Base-by-base conservation (phyloP, 2,329 filamentous ascomycete species). In the Stemphylium lycopersici region DNA sequence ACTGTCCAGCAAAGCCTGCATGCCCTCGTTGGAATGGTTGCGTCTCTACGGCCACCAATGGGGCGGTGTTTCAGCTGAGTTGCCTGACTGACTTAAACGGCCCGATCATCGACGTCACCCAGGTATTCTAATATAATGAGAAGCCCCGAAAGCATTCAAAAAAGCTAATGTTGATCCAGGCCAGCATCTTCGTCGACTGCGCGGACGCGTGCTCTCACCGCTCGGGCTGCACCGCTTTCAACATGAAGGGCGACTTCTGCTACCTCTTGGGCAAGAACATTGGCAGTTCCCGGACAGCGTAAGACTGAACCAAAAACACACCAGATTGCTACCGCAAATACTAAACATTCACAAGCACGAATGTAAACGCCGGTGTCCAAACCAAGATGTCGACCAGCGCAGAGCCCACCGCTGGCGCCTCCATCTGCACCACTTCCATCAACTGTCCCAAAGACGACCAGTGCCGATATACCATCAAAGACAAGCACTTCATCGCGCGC, bases 21-120 rank as follows among this genome's bases (percentile, higher is more conserved):
- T 62, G 59, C 32, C 59, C 59, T 18, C 33, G 34, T 10, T 54
- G 51, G 48, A 44, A 59, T 16, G 48, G 50, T 29, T 62, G 59
- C 42, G 33, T 50, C 13, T 33, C 50, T 5, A 57, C 43, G 1
- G 34, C 59, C 13, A 34, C 52, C 16, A 57, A 55, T 24, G 56
- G 56, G 16, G 56, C 56, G 11, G 29, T 38, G 12, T 59, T 57
- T 31, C 48, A 50, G 15, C 6, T 62, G 37, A 57, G 44, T 33
- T 62, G 59, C 22, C 5, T 18, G 6, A 59, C 38, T 11, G 52
- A 62, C 41, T 58, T 34, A 45, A 48, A 53, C n/a, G 53, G 56
- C 13, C 31, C 34, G 6, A 18, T 59, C 40, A 50, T 62, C 13
- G 42, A 40, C 8, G 16, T 37, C 20, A 34, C 49, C 31, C 52